Base-by-base conservation (phyloP, 176 grass and related monocot species). In the Melocanna baccifera region DNA sequence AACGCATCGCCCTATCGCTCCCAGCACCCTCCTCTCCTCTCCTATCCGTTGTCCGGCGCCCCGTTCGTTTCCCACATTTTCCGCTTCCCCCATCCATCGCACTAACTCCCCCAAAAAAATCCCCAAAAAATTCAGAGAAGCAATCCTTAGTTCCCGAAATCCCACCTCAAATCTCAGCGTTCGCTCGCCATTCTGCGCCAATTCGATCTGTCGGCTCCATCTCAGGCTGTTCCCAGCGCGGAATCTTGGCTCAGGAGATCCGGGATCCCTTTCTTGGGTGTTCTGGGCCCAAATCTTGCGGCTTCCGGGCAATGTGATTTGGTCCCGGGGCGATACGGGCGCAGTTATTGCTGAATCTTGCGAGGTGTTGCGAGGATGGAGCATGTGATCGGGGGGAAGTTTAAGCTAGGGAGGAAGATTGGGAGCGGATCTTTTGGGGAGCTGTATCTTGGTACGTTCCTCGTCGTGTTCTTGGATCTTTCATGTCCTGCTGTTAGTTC, bases 391-490 rank as follows among this genome's bases (percentile, higher is more conserved):
- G 95, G 92, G 48, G 92, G 91, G 0, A 98, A 95, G 87, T 98
- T 95, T 81, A 98, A 95, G 89, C 79, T 98, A 40, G 95, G 95
- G 63, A 94, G 91, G 67, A 98, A 95, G 91, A 98, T 98, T 64
- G 95, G 95, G 25, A 89, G 92, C 81, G 95, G 95, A 91, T 97
- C 95, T 73, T 97, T 97, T 53, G 95, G 95, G 78, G 91, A 94
- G 87, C 88, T 97, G 48, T 97, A 88, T 81, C 89, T 97, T 28
- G 95, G 95, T 97, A 84, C 29, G 86, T 80, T 36, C 28, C 57
- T 69, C 51, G 51, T 22, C 42, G 52, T 55, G 61, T 73, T 86
- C 48, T 48, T 47, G 51, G 67, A 83, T 74, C 78, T 74, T 41
- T 82, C 67, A 16, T 64, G 69, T 37, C 50, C 76, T 30, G 18